Evolutionary conservation across 1,139 yeast genomes (phyloP), one percentile per base, ranked within the genome.

Genomic region (Debaryomycetaceae sp.): DNA sequence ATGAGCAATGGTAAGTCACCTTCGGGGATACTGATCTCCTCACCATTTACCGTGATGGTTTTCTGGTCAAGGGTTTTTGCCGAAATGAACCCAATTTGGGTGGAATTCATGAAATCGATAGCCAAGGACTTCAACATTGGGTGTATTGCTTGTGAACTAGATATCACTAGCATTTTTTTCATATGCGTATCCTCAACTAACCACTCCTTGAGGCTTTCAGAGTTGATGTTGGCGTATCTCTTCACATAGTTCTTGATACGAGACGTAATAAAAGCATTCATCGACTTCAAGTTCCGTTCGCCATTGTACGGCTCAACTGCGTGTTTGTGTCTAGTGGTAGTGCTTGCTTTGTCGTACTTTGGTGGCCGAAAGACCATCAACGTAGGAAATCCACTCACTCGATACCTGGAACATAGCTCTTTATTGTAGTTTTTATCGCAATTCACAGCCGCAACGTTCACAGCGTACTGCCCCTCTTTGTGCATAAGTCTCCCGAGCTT

Each of bases 361-460:
- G 90, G 87, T 1, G 97, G 95, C 58, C 93, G 78, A 66, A 86
- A 89, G 5, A 85, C 84, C 69, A 84, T 70, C 41, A 91, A 60
- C 0, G 97, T 85, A 4, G 98, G 98, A 62, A 78, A 90, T 0
- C 96, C 95, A 53, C 81, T 71, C 39, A 91, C 69, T 42, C 76
- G 73, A 60, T 87, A 76, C 48, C 75, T 67, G n/a, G 83, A 68
- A 67, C 98, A 93, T 5, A 91, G 61, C 24, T 69, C 75, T 62
- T 84, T 82, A 61, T 90, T 90, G 46, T 59, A 61, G 3, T 75
- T 79, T 42, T 75, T 74, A 58, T 91, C 97, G 69, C 99, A 93
- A 63, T 91, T 83, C 6, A 93, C 91, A 11, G 96, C 87, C 2
- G 83, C 97, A 13, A 90, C 87, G 52, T 84, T 82, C 20, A 83